These are phyloP conservation scores for Rhododendron ovatum DNA, from an alignment of 148 eudicot species.

Conservation along the genomic window DNA sequence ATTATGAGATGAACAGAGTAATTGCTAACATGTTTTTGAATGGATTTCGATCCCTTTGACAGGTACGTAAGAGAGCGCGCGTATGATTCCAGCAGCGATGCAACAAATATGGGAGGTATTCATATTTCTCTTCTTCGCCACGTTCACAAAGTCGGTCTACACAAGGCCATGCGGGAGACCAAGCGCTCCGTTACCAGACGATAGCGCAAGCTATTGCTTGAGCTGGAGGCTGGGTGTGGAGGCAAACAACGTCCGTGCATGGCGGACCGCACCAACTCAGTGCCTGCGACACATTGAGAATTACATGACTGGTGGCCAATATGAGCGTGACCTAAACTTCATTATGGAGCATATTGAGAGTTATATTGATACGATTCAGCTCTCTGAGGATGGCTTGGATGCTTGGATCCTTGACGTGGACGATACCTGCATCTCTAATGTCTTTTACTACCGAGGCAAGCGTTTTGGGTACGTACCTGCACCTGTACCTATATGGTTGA, in stretches of 20 bases:
- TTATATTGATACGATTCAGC: constrained; percentile 37
- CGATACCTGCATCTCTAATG: constrained; percentile 78
- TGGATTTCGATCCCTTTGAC: neutral
- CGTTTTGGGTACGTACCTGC: constrained; percentile 50
- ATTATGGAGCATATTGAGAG: constrained; percentile 35
- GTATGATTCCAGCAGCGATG: neutral
- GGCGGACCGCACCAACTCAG: constrained; percentile 64
- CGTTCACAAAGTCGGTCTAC: constrained; percentile 15
- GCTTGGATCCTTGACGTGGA: constrained; percentile 86
- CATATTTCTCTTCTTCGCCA: constrained; percentile 13
- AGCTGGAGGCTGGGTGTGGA: constrained; percentile 88
- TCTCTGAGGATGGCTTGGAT: constrained; percentile 44
- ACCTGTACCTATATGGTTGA: neutral
- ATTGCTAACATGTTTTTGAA: neutral
- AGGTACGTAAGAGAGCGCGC: neutral
- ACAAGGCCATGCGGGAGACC: constrained; percentile 3
- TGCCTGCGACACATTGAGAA: constrained; percentile 50
- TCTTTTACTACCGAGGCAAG: constrained; percentile 46
- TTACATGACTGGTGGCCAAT: constrained; percentile 76
- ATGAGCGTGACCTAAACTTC: constrained; percentile 43
- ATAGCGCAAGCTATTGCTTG: constrained; percentile 39
- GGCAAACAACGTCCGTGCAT: constrained; percentile 56
- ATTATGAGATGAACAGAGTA: too few relatives aligned
- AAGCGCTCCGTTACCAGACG: neutral
- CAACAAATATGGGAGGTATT: constrained; percentile 12